Evolutionary conservation across 345 rosid species (phyloP).

Genomic region (Linum trigynum): DNA sequence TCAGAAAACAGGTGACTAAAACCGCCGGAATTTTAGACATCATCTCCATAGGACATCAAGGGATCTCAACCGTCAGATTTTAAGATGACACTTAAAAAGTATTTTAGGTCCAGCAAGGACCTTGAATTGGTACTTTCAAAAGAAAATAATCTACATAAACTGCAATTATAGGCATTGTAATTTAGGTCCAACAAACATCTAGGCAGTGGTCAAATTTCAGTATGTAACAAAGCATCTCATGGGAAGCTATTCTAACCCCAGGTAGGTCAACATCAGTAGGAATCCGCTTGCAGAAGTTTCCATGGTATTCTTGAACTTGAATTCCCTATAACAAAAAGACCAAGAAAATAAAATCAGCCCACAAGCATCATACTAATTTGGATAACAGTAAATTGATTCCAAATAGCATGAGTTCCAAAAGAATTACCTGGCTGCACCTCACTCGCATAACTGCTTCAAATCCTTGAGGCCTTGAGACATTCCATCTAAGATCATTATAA

Average conservation of each 20-base stretch:
- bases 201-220: neutral
- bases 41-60: too few species aligned
- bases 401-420: neutral
- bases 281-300: conserved; percentile 93
- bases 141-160: too few species aligned
- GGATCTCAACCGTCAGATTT: too few species aligned
- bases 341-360: neutral
- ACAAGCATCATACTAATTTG: neutral
- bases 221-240: neutral
- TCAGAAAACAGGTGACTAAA: too few species aligned
- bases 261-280: conserved; percentile 94
- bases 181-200: neutral
- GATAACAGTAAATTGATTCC: neutral
- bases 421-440: conserved; percentile 81
- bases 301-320: conserved; percentile 90
- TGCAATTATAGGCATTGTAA: too few species aligned
- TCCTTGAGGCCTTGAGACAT: conserved; percentile 94
- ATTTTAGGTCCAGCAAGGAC: too few species aligned
- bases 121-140: too few species aligned
- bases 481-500: conserved; percentile 97
- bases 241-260: conserved; percentile 47
- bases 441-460: conserved; percentile 98
- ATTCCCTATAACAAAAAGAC: conserved; percentile 54
- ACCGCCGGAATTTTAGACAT: too few species aligned
- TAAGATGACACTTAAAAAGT: too few species aligned